Evolutionary conservation across 257 asterid genomes (phyloP), one percentile per base, ranked within the genome.

Genomic region (Rauvolfia tetraphylla): DNA sequence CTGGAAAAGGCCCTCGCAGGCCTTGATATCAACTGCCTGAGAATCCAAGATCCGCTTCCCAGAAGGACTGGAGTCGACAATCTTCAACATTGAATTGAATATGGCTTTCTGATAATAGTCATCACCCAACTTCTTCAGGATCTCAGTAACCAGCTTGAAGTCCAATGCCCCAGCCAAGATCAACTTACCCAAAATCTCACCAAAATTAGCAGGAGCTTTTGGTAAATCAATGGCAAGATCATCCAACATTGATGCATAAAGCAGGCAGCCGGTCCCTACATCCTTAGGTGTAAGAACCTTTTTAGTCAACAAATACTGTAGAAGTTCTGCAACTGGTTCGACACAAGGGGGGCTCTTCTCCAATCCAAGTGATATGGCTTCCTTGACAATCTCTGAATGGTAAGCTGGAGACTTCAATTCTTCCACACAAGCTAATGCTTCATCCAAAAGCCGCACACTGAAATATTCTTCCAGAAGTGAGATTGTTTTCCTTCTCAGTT

Each of bases 151-250:
- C 0, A 74, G 82, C 79, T 87, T 89, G 82, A 95, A 93, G 86
- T 91, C 87, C 83, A 90, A 66, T 22, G 68, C 84, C 71, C 90
- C 89, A 12, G 85, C 85, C 87, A 96, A 69, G 57, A 93, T 84
- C 4, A 93, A 80, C 39, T 76, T 83, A 7, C 93, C 97, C 22
- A 96, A 73, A 41, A 96, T 89, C 86, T 88, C 93, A 23, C 97
- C 99, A 44, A 93, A 93, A 78, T 83, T 80, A n/a, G 83, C 76
- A 0, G 99, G 99, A 0, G 99, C 97, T 80, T 85, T 95, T 2
- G 99, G 99, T 33, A 95, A 78, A 79, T 95, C 99, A 38, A 95
- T 90, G 75, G 93, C 97, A 0, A 95, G 88, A 74, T 95, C 99
- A 75, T 91, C 98, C 80, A 93, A 79, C 63, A 83, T 15, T 1